Evolutionary conservation across 805 yeast genomes (phyloP).

Genomic region (Ogataea trehalophila): DNA sequence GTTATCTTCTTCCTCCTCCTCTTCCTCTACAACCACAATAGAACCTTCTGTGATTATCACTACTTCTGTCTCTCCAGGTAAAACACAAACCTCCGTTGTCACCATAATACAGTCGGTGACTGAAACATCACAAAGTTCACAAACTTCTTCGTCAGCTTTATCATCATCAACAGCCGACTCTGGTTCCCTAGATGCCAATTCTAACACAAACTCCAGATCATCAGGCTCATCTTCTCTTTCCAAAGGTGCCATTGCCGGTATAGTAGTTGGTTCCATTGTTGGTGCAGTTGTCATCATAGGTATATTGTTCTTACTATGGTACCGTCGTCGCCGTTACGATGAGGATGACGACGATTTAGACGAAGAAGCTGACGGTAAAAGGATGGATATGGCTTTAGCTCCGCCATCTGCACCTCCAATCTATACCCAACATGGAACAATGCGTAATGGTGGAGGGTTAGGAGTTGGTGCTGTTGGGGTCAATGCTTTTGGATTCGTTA

Average conservation of each 20-base stretch:
- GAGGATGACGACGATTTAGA: slow-evolving; percentile 21
- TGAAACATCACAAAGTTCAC: slow-evolving; percentile 3
- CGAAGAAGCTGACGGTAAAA: slow-evolving; percentile 8
- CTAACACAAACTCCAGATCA: slow-evolving; percentile 2
- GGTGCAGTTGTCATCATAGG: slow-evolving; percentile 19
- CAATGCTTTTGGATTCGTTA: slow-evolving; percentile 19
- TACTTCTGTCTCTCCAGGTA: slow-evolving; percentile 21
- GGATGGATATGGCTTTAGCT: slow-evolving; percentile 1
- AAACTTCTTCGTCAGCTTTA: slow-evolving; percentile 1
- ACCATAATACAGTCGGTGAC: slow-evolving; percentile 23
- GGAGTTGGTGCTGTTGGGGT: slow-evolving; percentile 13
- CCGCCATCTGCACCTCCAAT: slow-evolving; percentile 8
- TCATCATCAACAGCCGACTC: slow-evolving; percentile 8
- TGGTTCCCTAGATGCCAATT: slow-evolving; percentile 2
- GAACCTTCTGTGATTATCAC: slow-evolving; percentile 8
- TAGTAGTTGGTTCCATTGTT: slow-evolving; percentile 28
- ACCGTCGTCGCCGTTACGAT: slow-evolving; percentile 16
- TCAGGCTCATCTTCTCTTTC: slow-evolving; percentile 12
- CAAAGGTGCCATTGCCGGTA: slow-evolving; percentile 33
- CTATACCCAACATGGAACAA: background rate
- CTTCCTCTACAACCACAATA: slow-evolving; percentile 8
- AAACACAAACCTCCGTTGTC: slow-evolving; percentile 18
- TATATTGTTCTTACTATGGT: slow-evolving; percentile 16
- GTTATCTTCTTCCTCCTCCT: slow-evolving; percentile 8
- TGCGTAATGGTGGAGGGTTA: background rate